These are phyloP conservation scores for Clarireedia monteithiana DNA, from an alignment of 2,329 filamentous ascomycete species.

Conservation along the genomic window DNA sequence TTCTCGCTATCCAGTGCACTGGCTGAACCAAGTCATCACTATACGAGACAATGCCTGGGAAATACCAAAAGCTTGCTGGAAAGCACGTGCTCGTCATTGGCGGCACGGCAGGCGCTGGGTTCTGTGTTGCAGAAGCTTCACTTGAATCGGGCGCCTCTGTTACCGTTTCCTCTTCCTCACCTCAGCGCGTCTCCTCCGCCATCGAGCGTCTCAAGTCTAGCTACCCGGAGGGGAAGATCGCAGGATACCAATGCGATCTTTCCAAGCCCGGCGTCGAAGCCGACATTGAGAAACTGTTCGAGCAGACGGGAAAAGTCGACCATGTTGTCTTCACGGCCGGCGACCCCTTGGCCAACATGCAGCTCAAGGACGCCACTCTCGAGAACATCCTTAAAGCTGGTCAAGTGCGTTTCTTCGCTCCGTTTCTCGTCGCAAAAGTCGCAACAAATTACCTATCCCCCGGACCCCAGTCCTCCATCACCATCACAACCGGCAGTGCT, in stretches of 20 bases:
- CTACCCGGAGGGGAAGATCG: slow-evolving; percentile 11
- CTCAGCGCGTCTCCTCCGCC: slow-evolving; percentile 5
- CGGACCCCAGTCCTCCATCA: slow-evolving; percentile 14
- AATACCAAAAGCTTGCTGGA: slow-evolving; percentile 23
- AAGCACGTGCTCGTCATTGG: slow-evolving; percentile 25
- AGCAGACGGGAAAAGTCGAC: slow-evolving; percentile 17
- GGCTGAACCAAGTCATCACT: neutral
- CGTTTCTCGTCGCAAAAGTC: slow-evolving; percentile 23
- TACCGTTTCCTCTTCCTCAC: slow-evolving; percentile 20
- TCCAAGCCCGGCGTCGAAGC: slow-evolving; percentile 12
- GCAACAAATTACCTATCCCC: slow-evolving; percentile 13
- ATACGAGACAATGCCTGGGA: slow-evolving; percentile 10
- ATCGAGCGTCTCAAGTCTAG: slow-evolving; percentile 10
- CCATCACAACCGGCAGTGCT: slow-evolving; percentile 16
- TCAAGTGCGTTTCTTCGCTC: slow-evolving; percentile 21
- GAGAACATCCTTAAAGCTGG: slow-evolving; percentile 16
- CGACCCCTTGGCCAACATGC: slow-evolving; percentile 9
- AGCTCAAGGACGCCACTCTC: slow-evolving; percentile 9
- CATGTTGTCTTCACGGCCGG: slow-evolving; percentile 26
- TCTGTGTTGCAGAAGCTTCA: slow-evolving; percentile 22
- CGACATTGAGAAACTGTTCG: slow-evolving; percentile 38
- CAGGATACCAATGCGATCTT: slow-evolving; percentile 20
- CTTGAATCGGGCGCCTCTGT: slow-evolving; percentile 19
- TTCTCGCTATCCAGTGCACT: neutral
- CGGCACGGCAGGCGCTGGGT: slow-evolving; percentile 24